Conservation (phyloP, 2,329 filamentous ascomycete genomes). For the Madurella mycetomatis region DNA sequence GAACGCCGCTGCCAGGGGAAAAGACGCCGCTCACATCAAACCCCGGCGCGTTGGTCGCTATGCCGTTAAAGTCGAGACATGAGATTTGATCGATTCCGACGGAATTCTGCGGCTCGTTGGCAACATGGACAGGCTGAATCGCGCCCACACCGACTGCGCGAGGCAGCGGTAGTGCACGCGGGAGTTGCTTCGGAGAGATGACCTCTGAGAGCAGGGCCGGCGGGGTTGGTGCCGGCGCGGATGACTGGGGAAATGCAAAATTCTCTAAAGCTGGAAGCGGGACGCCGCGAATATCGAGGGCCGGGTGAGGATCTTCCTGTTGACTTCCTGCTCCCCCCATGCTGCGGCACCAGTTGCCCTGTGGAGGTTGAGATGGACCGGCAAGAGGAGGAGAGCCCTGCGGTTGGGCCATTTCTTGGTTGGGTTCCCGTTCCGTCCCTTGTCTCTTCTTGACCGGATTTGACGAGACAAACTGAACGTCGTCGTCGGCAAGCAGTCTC, state of each 20-base stretch:
- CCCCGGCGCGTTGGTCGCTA: conserved; percentile 1
- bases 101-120: not conserved
- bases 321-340: conserved; percentile 28
- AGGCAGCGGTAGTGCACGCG: conserved; percentile 19
- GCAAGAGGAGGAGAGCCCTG: conserved; percentile 11
- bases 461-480: conserved; percentile 42
- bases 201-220: conserved; percentile 29
- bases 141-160: not conserved
- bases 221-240: conserved; percentile 13
- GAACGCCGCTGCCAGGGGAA: conserved; percentile 1
- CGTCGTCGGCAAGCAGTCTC: conserved; percentile 33
- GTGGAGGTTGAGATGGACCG: not conserved
- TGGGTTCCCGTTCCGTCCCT: not conserved
- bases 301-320: conserved; percentile 25
- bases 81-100: conserved; percentile 15
- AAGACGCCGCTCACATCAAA: conserved; percentile 9
- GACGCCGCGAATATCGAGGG: conserved; percentile 28
- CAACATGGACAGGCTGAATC: not conserved
- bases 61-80: conserved; percentile 16
- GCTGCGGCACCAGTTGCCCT: conserved; percentile 27
- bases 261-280: conserved; percentile 35
- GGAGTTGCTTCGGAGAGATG: conserved; percentile 35
- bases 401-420: conserved; percentile 22
- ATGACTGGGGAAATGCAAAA: conserved; percentile 30
- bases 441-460: conserved; percentile 38